Percentiles rank a stretch among this genome's conserved stretches.
Conservation (phyloP, 306 rosid species). For the Cicer chorassanicum region DNA sequence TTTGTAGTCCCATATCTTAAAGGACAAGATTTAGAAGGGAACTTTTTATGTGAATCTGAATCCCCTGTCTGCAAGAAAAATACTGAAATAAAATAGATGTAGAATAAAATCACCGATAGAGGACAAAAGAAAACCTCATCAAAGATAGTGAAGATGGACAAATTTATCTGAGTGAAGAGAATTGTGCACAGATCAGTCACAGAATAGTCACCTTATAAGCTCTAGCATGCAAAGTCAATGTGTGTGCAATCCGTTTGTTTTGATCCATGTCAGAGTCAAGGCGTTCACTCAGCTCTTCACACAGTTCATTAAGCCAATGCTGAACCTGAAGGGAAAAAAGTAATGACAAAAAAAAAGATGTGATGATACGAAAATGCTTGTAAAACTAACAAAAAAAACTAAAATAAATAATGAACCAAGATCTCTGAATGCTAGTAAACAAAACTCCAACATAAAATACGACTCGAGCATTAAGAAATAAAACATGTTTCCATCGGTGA, state of each 20-base stretch:
- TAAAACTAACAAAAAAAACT: neutral
- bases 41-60: slow-evolving; percentile 73
- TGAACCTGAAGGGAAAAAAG: slow-evolving; percentile 63
- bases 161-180: slow-evolving; percentile 27
- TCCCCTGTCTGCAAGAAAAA: slow-evolving; percentile 65
- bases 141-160: slow-evolving; percentile 23
- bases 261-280: slow-evolving; percentile 73
- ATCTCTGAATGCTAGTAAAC: slow-evolving; percentile 21
- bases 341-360: slow-evolving; percentile 17
- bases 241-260: slow-evolving; percentile 87
- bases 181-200: slow-evolving; percentile 36
- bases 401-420: neutral
- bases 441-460: slow-evolving; percentile 27
- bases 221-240: slow-evolving; percentile 77
- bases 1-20: slow-evolving; percentile 81
- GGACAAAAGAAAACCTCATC: slow-evolving; percentile 23
- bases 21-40: slow-evolving; percentile 95
- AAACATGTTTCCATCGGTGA: slow-evolving; percentile 14
- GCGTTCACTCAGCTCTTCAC: slow-evolving; percentile 87
- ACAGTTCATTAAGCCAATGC: slow-evolving; percentile 84
- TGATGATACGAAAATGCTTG: slow-evolving; percentile 16
- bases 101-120: slow-evolving; percentile 19
- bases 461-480: slow-evolving; percentile 16
- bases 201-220: slow-evolving; percentile 67
- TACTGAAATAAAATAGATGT: slow-evolving; percentile 37